Evolutionary conservation across 2,329 filamentous ascomycete genomes (phyloP).

Genomic region (Colletotrichum theobromicola): DNA sequence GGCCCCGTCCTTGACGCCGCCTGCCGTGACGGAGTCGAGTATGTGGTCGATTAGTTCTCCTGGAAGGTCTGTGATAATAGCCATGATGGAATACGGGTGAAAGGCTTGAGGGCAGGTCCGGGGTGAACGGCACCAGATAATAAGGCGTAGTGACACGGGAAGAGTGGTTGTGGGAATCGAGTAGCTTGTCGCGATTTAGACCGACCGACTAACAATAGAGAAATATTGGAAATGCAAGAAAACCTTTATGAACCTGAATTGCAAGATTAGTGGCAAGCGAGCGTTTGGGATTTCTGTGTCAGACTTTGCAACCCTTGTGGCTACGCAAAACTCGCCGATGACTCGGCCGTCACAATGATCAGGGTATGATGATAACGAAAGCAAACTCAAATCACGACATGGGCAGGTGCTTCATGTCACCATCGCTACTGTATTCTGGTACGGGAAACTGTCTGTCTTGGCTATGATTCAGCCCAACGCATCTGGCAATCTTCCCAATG

Average conservation of each 20-base stretch:
- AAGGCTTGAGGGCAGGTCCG: neutral
- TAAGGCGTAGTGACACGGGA: neutral
- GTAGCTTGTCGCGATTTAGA: neutral
- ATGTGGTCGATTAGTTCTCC: neutral
- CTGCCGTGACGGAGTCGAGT: neutral
- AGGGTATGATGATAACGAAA: too few species aligned
- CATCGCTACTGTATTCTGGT: neutral
- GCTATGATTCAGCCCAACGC: neutral
- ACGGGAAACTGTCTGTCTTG: neutral
- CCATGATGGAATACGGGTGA: neutral
- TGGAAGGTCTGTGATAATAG: neutral
- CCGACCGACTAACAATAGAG: neutral
- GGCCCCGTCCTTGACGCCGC: neutral
- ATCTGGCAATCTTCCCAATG: neutral
- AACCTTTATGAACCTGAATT: too few species aligned
- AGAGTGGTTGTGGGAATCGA: neutral
- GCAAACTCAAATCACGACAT: too few species aligned
- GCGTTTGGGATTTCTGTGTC: neutral
- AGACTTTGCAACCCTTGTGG: neutral
- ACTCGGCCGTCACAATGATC: neutral
- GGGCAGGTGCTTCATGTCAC: neutral
- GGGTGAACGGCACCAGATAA: rapidly evolving
- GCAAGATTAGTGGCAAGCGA: too few species aligned
- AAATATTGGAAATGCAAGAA: neutral
- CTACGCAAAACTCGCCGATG: neutral